Conservation (phyloP, 2,329 filamentous ascomycete species). For the Ophiocordyceps sinensis region DNA sequence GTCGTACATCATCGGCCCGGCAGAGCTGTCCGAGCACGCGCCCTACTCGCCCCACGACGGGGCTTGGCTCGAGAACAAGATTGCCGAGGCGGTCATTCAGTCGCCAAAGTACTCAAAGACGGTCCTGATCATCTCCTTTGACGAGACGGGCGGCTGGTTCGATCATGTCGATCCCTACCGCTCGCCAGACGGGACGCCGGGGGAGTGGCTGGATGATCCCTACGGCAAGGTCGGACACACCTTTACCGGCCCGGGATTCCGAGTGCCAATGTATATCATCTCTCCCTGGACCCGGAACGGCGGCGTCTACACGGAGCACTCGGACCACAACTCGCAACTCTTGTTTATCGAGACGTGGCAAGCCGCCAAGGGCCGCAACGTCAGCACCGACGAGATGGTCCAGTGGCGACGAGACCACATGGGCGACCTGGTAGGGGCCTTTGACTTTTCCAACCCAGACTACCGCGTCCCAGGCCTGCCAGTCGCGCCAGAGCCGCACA, state of each 20-base stretch:
- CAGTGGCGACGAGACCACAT: conserved; percentile 18
- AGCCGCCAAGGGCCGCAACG: conserved; percentile 23
- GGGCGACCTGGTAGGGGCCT: conserved; percentile 20
- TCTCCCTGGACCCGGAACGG: conserved; percentile 40
- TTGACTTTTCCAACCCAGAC: conserved; percentile 34
- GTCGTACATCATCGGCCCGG: conserved; percentile 34
- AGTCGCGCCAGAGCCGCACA: conserved; percentile 25
- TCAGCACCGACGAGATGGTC: conserved; percentile 14
- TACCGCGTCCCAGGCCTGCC: conserved; percentile 32
- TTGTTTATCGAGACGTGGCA: conserved; percentile 37
- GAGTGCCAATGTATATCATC: conserved; percentile 39
- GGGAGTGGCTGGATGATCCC: conserved; percentile 35
- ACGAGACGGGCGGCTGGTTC: conserved; percentile 38
- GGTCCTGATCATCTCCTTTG: conserved; percentile 27
- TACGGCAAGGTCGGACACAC: conserved; percentile 22
- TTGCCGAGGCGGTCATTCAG: conserved; percentile 33
- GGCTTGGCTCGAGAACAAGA: conserved; percentile 37
- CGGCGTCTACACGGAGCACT: conserved; percentile 37
- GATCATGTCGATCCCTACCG: conserved; percentile 39
- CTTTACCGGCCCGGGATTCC: conserved; percentile 22
- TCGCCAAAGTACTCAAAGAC: conserved; percentile 34
- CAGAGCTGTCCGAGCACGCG: conserved; percentile 37
- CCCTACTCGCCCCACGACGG: conserved; percentile 38
- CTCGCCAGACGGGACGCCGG: conserved; percentile 30
- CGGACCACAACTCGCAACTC: conserved; percentile 41